These are phyloP conservation scores for Aspergillus terreus DNA, from an alignment of 2,329 filamentous ascomycete genomes.

Conservation along the genomic window DNA sequence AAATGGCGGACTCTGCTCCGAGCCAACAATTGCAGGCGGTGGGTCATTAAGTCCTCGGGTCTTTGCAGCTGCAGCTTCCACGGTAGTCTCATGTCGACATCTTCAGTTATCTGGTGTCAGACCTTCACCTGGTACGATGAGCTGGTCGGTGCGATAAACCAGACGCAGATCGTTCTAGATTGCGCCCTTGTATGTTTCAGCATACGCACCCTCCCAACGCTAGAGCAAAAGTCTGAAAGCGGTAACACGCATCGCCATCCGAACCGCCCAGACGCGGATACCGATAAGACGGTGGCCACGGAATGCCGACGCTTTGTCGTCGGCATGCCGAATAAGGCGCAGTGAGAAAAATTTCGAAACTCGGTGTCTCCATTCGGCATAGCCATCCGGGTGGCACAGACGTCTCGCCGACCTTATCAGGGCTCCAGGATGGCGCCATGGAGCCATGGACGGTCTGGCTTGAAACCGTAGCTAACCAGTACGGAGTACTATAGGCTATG, in stretches of 20 bases:
- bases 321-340: conserved; percentile 16
- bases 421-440: neutral
- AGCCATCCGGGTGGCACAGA: conserved; percentile 3
- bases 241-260: neutral
- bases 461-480: too few relatives aligned
- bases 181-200: too few relatives aligned
- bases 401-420: neutral
- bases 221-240: too few relatives aligned
- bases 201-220: too few relatives aligned
- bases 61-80: too few relatives aligned
- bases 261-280: conserved; percentile 10
- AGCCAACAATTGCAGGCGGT: conserved; percentile 16
- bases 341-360: neutral
- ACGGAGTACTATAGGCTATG: too few relatives aligned
- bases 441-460: neutral
- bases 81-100: too few relatives aligned
- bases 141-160: too few relatives aligned
- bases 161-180: too few relatives aligned
- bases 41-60: conserved; percentile 6
- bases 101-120: too few relatives aligned
- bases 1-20: conserved; percentile 12
- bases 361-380: conserved; percentile 17
- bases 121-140: too few relatives aligned
- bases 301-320: conserved; percentile 12
- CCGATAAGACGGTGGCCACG: conserved; percentile 13